Conservation (phyloP, 2,329 filamentous ascomycete species). For the Myrmaecium sp. region DNA sequence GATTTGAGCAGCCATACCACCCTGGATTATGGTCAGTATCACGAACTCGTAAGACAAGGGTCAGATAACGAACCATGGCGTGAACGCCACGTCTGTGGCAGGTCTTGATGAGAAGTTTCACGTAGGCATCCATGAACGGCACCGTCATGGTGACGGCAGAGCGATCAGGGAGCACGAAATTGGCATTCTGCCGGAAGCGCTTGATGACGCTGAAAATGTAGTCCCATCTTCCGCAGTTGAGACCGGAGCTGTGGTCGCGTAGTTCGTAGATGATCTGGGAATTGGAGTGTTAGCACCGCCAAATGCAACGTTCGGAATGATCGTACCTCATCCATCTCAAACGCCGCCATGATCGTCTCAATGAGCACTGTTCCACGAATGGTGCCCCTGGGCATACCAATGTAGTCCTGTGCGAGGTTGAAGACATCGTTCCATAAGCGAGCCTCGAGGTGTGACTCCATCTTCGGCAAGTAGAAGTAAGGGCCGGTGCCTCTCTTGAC, state of each 20-base stretch:
- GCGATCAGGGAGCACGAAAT: slow-evolving; percentile 87
- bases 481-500: slow-evolving; percentile 72
- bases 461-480: slow-evolving; percentile 97
- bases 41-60: background rate
- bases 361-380: slow-evolving; percentile 93
- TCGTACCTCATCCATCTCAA: slow-evolving; percentile 89
- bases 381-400: slow-evolving; percentile 76
- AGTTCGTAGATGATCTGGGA: slow-evolving; percentile 87
- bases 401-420: slow-evolving; percentile 86
- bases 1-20: slow-evolving; percentile 97
- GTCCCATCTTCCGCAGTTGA: slow-evolving; percentile 98
- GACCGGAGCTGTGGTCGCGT: slow-evolving; percentile 82
- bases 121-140: slow-evolving; percentile 95
- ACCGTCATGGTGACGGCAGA: slow-evolving; percentile 90
- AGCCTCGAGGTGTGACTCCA: slow-evolving; percentile 95
- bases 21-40: slow-evolving; percentile 14
- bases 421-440: slow-evolving; percentile 97
- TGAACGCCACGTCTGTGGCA: slow-evolving; percentile 96
- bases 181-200: slow-evolving; percentile 90
- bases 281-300: slow-evolving; percentile 7
- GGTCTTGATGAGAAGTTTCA: slow-evolving; percentile 94
- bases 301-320: too few species aligned
- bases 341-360: slow-evolving; percentile 92
- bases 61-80: slow-evolving; percentile 52
- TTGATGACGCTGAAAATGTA: slow-evolving; percentile 99